These are phyloP conservation scores for Claviceps capensis DNA, from an alignment of 2,329 filamentous ascomycete species.

Conservation along the genomic window DNA sequence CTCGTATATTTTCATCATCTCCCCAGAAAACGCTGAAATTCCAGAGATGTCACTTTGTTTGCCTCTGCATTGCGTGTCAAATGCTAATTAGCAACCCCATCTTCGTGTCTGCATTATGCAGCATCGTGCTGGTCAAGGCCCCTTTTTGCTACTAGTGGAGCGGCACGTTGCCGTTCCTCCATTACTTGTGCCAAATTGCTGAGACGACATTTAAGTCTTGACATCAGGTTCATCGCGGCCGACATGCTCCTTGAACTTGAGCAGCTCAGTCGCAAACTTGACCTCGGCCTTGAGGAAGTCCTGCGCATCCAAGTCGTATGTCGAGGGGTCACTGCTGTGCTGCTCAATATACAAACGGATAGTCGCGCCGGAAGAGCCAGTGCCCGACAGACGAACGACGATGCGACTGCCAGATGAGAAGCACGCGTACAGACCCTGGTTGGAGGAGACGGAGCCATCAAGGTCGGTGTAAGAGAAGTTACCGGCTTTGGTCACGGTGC, in stretches of 20 bases:
- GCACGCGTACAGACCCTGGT: conserved; percentile 89
- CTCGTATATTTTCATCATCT: too few species aligned
- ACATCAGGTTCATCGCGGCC: conserved; percentile 90
- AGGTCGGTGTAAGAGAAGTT: conserved; percentile 98
- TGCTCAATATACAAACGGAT: conserved; percentile 97
- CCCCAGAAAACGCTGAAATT: too few species aligned
- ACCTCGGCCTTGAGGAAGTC: conserved; percentile 89
- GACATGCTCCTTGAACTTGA: conserved; percentile 90
- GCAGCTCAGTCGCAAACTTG: conserved; percentile 65
- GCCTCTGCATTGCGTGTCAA: too few species aligned
- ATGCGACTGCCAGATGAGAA: conserved; percentile 93
- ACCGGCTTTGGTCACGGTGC: conserved; percentile 77
- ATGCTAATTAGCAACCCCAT: too few species aligned
- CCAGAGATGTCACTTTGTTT: too few species aligned
- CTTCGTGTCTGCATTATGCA: too few species aligned
- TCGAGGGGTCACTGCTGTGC: conserved; percentile 69
- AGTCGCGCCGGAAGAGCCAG: conserved; percentile 86
- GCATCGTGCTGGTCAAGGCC: background rate
- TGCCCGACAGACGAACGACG: conserved; percentile 87
- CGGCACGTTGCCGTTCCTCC: too few species aligned
- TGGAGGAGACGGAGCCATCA: conserved; percentile 89
- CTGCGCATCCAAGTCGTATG: conserved; percentile 72
- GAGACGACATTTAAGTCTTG: conserved; percentile 53
- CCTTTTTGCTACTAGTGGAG: too few species aligned
- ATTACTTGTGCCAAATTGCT: too few species aligned